These are phyloP conservation scores for Mitragyna speciosa DNA, from an alignment of 257 asterid species.

Conservation along the genomic window DNA sequence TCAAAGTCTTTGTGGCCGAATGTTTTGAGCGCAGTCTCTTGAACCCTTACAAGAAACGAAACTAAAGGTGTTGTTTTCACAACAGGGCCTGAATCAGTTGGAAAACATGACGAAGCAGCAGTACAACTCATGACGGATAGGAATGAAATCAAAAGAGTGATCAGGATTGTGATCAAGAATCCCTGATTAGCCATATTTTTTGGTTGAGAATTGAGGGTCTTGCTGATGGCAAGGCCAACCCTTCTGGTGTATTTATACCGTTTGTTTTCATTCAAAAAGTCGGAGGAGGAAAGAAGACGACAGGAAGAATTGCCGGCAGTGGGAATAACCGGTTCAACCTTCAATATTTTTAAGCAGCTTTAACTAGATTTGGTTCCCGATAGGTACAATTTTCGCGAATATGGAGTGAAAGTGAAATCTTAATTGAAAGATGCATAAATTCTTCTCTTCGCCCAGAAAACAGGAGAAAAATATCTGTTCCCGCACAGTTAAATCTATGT, in stretches of 20 bases:
- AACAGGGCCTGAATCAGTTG: conserved; percentile 45
- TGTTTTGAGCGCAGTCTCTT: conserved; percentile 51
- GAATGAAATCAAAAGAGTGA: conserved; percentile 16
- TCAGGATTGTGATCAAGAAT: background rate
- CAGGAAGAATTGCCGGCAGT: conserved; percentile 5
- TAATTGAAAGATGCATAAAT: too few relatives aligned
- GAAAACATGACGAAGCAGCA: conserved; percentile 23
- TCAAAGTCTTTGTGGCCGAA: conserved; percentile 61
- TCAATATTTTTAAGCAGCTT: background rate
- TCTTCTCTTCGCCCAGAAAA: too few relatives aligned
- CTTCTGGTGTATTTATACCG: background rate
- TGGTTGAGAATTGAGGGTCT: background rate
- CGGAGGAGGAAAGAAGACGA: background rate
- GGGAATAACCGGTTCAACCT: background rate
- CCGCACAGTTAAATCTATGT: too few relatives aligned
- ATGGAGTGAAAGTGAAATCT: too few relatives aligned
- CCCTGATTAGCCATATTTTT: conserved; percentile 17
- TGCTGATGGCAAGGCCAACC: background rate
- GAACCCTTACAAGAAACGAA: conserved; percentile 57
- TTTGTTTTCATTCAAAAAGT: background rate
- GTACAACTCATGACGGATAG: conserved; percentile 12
- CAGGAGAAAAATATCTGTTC: too few relatives aligned
- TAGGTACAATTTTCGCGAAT: background rate
- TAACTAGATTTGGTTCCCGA: background rate
- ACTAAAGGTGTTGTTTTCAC: conserved; percentile 57